Percentiles rank a stretch among this genome's conserved stretches.
Conservation (phyloP, 2,329 filamentous ascomycete species). For the Monilinia vaccinii-corymbosi region DNA sequence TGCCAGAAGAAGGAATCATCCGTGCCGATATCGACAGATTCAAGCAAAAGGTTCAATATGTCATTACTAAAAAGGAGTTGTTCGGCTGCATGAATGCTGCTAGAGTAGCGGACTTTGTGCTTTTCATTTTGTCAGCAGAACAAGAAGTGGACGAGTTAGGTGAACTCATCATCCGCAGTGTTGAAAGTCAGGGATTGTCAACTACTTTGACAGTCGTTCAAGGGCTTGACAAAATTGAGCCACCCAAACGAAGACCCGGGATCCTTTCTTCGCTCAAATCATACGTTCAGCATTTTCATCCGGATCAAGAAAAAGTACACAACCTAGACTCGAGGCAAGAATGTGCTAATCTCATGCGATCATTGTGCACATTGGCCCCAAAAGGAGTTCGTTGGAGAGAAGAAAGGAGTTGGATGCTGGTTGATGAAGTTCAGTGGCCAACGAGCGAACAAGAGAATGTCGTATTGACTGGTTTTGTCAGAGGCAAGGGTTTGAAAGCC, state of each 20-base stretch:
- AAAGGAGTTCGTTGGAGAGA: slow-evolving; percentile 96
- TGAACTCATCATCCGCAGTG: slow-evolving; percentile 73
- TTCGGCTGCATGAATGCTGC: slow-evolving; percentile 76
- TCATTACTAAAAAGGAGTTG: slow-evolving; percentile 65
- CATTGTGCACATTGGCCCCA: slow-evolving; percentile 81
- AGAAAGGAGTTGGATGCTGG: slow-evolving; percentile 88
- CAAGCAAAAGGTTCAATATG: slow-evolving; percentile 87
- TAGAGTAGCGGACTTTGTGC: slow-evolving; percentile 80
- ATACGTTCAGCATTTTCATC: slow-evolving; percentile 91
- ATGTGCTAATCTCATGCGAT: slow-evolving; percentile 81
- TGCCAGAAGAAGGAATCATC: slow-evolving; percentile 47
- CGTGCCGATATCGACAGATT: slow-evolving; percentile 77
- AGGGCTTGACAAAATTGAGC: slow-evolving; percentile 67
- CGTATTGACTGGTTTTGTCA: slow-evolving; percentile 72
- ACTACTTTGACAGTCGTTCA: slow-evolving; percentile 84
- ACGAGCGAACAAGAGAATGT: slow-evolving; percentile 52
- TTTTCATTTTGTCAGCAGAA: slow-evolving; percentile 74
- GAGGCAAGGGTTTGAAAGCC: slow-evolving; percentile 79
- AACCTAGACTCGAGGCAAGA: slow-evolving; percentile 84
- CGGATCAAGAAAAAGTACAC: slow-evolving; percentile 82
- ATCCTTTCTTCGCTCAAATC: slow-evolving; percentile 78
- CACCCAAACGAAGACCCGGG: slow-evolving; percentile 67
- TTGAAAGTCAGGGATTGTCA: slow-evolving; percentile 91
- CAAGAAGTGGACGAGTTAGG: slow-evolving; percentile 78
- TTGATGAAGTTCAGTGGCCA: slow-evolving; percentile 71